These are phyloP conservation scores for Talaromyces atroroseus DNA, from an alignment of 2,329 filamentous ascomycete genomes.

Conservation along the genomic window DNA sequence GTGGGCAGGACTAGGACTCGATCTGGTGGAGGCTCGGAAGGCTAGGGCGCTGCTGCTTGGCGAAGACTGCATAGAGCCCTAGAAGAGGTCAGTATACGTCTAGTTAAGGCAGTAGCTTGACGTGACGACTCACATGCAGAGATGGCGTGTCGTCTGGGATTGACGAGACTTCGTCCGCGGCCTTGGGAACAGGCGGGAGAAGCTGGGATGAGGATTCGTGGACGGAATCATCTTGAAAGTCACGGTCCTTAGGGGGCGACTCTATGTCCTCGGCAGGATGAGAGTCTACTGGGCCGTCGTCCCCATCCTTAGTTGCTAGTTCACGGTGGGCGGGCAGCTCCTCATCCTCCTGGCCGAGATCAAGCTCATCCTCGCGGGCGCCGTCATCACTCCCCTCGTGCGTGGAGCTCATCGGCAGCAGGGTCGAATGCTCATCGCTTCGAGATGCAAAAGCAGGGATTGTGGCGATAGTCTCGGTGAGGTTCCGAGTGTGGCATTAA, in stretches of 20 bases:
- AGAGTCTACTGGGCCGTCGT: slow-evolving; percentile 18
- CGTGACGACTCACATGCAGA: slow-evolving; percentile 59
- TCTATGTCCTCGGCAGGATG: slow-evolving; percentile 16
- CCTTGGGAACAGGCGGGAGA: slow-evolving; percentile 21
- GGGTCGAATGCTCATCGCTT: slow-evolving; percentile 48
- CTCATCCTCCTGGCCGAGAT: slow-evolving; percentile 38
- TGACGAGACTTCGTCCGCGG: slow-evolving; percentile 64
- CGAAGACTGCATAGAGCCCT: slow-evolving; percentile 54
- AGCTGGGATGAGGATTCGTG: slow-evolving; percentile 22
- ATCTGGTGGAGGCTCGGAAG: slow-evolving; percentile 60
- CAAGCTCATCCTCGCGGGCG: slow-evolving; percentile 52
- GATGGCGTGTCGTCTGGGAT: slow-evolving; percentile 81
- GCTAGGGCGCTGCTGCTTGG: slow-evolving; percentile 70
- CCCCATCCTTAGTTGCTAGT: slow-evolving; percentile 20
- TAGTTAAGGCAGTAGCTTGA: slow-evolving; percentile 1
- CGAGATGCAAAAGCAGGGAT: slow-evolving; percentile 13
- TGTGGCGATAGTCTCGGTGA: neutral
- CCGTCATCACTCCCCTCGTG: slow-evolving; percentile 58
- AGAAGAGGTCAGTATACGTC: slow-evolving; percentile 20
- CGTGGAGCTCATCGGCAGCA: slow-evolving; percentile 63
- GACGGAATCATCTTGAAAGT: neutral
- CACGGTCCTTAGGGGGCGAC: slow-evolving; percentile 21
- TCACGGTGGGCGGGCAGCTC: slow-evolving; percentile 25
- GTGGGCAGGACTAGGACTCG: slow-evolving; percentile 75
- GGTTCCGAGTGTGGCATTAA: neutral